Conservation (phyloP, 768 basidiomycete species). For the Gymnopilus junonius region DNA sequence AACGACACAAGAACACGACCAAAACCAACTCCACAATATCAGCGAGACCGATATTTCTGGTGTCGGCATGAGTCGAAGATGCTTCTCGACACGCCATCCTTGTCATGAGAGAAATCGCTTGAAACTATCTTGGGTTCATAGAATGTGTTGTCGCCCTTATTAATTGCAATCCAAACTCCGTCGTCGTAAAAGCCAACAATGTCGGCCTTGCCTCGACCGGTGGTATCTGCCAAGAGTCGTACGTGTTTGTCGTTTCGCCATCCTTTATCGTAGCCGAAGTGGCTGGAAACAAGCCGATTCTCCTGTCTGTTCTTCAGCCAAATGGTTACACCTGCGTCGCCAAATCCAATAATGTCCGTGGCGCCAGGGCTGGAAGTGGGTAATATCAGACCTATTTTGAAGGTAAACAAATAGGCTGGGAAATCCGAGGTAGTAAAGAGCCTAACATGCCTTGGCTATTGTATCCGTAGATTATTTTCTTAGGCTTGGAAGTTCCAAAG, state of each 20-base stretch:
- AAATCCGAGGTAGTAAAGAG: too few relatives aligned
- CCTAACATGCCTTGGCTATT: too few relatives aligned
- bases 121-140: neutral
- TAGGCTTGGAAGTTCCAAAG: too few relatives aligned
- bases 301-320: neutral
- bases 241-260: neutral
- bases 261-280: neutral
- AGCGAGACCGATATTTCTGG: neutral
- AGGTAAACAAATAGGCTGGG: too few relatives aligned
- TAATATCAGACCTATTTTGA: neutral
- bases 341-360: neutral
- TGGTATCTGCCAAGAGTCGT: neutral
- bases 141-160: neutral
- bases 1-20: neutral
- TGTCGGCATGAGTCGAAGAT: neutral
- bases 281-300: neutral
- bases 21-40: neutral
- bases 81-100: neutral
- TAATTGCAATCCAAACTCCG: neutral
- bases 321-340: neutral
- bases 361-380: neutral
- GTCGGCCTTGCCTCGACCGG: neutral
- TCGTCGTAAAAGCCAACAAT: neutral
- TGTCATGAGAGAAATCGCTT: neutral
- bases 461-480: too few relatives aligned